A percentile compares a stretch with the other conserved stretches of the same genome.
phyloP scores from a whole-genome alignment of 225 moss, liverwort and hornwort species.

The Lunularia cruciata region DNA sequence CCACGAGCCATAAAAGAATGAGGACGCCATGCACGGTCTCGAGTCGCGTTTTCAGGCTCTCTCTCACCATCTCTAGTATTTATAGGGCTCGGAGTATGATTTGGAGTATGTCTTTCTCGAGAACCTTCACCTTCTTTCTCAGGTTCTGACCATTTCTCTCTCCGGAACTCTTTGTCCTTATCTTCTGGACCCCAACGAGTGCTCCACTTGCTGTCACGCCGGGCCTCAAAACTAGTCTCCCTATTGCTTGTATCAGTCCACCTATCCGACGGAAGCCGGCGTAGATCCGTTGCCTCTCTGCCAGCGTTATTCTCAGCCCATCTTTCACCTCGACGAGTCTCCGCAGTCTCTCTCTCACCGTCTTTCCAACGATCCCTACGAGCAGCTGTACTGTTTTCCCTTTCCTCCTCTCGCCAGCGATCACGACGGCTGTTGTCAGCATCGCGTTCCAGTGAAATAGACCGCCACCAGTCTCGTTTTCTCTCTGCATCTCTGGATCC shows the following conservation, averaged over 20 bases:
- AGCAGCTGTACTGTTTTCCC: conserved; percentile 56
- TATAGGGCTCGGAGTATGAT: conserved; percentile 30
- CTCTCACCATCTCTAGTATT: conserved; percentile 49
- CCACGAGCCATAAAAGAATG: conserved; percentile 59
- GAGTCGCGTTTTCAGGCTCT: conserved; percentile 40
- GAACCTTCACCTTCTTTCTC: conserved; percentile 55
- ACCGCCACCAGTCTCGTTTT: conserved; percentile 66
- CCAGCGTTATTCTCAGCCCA: conserved; percentile 55
- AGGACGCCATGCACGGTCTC: conserved; percentile 61
- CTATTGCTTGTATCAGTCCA: conserved; percentile 55
- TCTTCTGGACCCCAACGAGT: conserved; percentile 68
- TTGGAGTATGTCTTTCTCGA: conserved; percentile 45
- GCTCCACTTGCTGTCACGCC: conserved; percentile 67
- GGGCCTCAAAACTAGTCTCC: conserved; percentile 55
- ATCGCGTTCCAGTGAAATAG: conserved; percentile 62
- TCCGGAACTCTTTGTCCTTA: conserved; percentile 57
- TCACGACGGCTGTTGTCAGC: conserved; percentile 55
- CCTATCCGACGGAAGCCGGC: conserved; percentile 52
- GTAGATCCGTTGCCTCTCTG: conserved; percentile 49
- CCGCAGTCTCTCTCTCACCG: conserved; percentile 49
- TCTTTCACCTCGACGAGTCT: conserved; percentile 50
- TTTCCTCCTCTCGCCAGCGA: conserved; percentile 67
- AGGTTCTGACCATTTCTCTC: conserved; percentile 54
- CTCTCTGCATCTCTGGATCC: conserved; percentile 48
- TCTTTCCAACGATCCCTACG: conserved; percentile 66